Evolutionary conservation across 2,329 filamentous ascomycete genomes (phyloP), one percentile per base, ranked within the genome.

Genomic region (Penicillium sp.): DNA sequence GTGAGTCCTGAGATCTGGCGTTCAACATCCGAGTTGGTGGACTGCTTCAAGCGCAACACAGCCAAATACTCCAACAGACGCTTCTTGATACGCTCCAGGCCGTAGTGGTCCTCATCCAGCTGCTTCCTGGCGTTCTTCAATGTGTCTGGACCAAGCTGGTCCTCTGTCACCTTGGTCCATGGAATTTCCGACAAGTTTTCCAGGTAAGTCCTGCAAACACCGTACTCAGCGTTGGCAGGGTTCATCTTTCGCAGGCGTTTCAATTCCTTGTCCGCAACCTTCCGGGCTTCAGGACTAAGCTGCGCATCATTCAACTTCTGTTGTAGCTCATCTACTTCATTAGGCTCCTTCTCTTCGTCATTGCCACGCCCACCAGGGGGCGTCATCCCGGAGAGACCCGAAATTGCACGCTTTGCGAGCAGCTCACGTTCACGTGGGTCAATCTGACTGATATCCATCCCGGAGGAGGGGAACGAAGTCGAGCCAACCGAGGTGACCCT

Each of bases 71-170:
- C 95, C 6, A 99, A 83, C 23, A 99, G 77, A 43, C 94, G 85
- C 82, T 96, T 97, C 85, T 99, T 99, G 71, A 99, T 93, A 76
- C 93, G 95, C 61, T 97, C 92, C 15, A 99, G 80, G 0, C 94
- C 94, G 67, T 97, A 97, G 74, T 99, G 94, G 71, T 99, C 94
- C 62, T 95, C 88, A 69, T 99, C 92, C 6, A 99, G 84, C 74
- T 97, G 94, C 76, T 92, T 90, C 54, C 91, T 86, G 7, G 94
- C 94, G 66, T 84, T 84, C 58, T 84, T 82, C 56, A 97, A 75
- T 0, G 93, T 97, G 10, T 91, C 88, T 0, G 86, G 84, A 8
- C 93, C 91, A 3, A 99, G 84, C 33, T 91, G 87, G 70, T 97
- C 93, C 60, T 94, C 88, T 0, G 93, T 97, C 51, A 85, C 81